Base-by-base conservation (phyloP, 2,329 filamentous ascomycete species). In the Colletotrichum lindemuthianum region DNA sequence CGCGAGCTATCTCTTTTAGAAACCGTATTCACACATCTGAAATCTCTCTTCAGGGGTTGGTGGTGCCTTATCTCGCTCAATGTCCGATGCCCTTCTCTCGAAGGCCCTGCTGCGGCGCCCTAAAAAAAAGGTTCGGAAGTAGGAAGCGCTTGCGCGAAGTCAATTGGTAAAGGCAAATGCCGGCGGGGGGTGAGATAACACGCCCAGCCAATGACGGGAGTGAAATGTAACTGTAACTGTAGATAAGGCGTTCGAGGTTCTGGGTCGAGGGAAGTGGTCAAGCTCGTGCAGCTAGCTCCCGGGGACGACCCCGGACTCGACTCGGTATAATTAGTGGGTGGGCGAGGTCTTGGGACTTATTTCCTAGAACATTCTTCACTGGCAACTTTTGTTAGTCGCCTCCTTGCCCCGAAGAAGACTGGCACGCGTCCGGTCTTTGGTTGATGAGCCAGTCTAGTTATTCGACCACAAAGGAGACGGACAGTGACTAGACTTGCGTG, bases 1-100 rank as follows among this genome's bases (percentile, higher is more conserved):
- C 51, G 40, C 61, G 61, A 65, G 55, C 36, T 48, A 65, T 61
- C 51, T 61, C 15, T 61, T 52, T 61, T 65, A 65, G 60, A 61
- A 61, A 61, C 45, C 43, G 36, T 52, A 65, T 65, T 65, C 40
- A 41, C 36, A 51, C 58, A 65, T 51, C 58, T 32, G 47, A 61
- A 45, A 36, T 43, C 45, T 50, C 37, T 34, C 15, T 16, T 16
- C 24, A 24, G 24, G 24, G 24, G 24, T 24, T 24, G 24, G 24
- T 1, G 24, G 13, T 49, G 36, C 36, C 49, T 60, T 59, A 60
- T 60, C 59, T 61, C 44, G 49, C 15, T 16, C 40, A 48, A 34
- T 48, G 41, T 8, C 11, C 39, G 32, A 40, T 24, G 24, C 4
- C 24, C n/a, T 24, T 32, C 45, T 15, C 47, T 43, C 49, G 60